Conservation (phyloP, 495 filamentous ascomycete genomes). For the Sordaria brevicollis region DNA sequence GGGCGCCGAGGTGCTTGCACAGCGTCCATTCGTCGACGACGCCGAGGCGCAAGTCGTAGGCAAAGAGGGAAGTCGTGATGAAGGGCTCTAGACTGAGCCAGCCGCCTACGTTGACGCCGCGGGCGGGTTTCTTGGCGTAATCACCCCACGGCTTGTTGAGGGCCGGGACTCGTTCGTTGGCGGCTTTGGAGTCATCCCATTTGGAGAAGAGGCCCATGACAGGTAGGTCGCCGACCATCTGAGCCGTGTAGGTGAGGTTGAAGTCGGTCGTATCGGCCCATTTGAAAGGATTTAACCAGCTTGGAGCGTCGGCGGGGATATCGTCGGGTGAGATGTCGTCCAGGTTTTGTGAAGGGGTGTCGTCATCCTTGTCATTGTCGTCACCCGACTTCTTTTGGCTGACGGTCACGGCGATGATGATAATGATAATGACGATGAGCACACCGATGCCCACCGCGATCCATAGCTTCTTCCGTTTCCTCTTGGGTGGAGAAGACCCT, state of each 20-base stretch:
- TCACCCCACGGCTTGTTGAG: conserved; percentile 60
- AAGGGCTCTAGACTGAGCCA: conserved; percentile 94
- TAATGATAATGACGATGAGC: conserved; percentile 58
- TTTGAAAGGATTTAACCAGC: conserved; percentile 77
- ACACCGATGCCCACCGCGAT: conserved; percentile 42
- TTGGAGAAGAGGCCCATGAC: conserved; percentile 81
- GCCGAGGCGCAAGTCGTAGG: conserved; percentile 49
- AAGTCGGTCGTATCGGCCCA: conserved; percentile 91
- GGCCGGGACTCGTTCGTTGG: conserved; percentile 72
- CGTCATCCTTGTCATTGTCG: conserved; percentile 10
- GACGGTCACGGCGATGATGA: conserved; percentile 61
- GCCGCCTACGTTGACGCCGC: conserved; percentile 88
- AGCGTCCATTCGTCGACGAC: conserved; percentile 88
- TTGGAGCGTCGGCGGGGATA: conserved; percentile 62
- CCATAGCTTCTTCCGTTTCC: conserved; percentile 7
- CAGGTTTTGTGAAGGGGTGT: conserved; percentile 42
- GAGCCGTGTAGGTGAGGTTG: conserved; percentile 87
- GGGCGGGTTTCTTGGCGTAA: conserved; percentile 71
- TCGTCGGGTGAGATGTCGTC: conserved; percentile 45
- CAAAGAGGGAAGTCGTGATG: conserved; percentile 86
- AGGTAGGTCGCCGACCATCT: conserved; percentile 71
- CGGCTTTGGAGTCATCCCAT: conserved; percentile 73
- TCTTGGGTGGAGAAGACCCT: not conserved
- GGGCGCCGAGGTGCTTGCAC: conserved; percentile 53
- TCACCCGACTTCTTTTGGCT: conserved; percentile 48